Evolutionary conservation across 306 rosid genomes (phyloP).

Genomic region (Castanopsis chinensis): DNA sequence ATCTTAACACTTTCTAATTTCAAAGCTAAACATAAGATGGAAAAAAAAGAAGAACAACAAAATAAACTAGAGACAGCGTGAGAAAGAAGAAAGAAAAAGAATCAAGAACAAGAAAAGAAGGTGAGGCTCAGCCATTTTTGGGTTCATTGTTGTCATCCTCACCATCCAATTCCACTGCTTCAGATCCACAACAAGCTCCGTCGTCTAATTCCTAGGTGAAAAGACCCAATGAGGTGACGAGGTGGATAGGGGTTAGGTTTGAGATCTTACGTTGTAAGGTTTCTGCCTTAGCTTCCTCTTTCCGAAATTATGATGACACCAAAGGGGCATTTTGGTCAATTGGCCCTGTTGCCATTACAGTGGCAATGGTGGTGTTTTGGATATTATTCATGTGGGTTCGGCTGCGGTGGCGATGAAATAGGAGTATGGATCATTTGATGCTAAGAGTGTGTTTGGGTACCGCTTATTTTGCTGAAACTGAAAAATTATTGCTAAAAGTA

Average conservation of each 20-base stretch:
- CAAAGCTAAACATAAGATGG: too few species aligned
- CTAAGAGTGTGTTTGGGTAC: too few species aligned
- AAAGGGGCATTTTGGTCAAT: slow-evolving; percentile 1
- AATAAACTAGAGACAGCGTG: too few species aligned
- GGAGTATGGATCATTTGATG: background rate
- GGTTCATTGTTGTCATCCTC: background rate
- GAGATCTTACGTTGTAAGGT: background rate
- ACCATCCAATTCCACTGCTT: background rate
- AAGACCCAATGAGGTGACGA: background rate
- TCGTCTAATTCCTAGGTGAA: background rate
- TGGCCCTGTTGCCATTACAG: background rate
- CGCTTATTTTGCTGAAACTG: too few species aligned
- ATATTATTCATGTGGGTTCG: background rate
- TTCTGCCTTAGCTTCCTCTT: background rate
- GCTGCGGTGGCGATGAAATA: slow-evolving; percentile 5
- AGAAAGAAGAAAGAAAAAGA: too few species aligned
- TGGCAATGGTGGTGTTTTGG: background rate
- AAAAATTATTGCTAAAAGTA: too few species aligned
- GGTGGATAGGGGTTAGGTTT: background rate
- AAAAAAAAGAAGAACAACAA: too few species aligned
- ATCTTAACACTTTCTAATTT: too few species aligned
- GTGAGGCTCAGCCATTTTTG: too few species aligned
- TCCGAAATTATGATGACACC: background rate
- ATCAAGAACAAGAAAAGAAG: too few species aligned
- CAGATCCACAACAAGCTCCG: background rate